Evolutionary conservation across 371 early-diverging fungal species (phyloP), one percentile per base, ranked within the genome.

Genomic region (Mucor velutinosus): DNA sequence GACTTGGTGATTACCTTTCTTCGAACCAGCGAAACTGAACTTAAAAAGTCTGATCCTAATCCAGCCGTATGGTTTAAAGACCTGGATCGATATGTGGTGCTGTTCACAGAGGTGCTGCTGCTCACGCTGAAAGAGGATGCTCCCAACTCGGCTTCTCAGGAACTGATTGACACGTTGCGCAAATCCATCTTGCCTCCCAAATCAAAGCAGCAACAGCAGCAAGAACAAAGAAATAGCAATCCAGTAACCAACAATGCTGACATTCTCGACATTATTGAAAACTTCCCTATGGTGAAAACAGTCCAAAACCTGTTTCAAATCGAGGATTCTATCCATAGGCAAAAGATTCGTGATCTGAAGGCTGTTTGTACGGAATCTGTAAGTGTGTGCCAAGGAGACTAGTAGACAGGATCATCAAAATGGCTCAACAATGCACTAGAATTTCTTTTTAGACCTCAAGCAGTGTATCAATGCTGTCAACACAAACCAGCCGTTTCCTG

Each of bases 381-480:
- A 78, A 73, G 76, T 45, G 21, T 53, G 33, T 32, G 17, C 3
- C 0, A 0, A 4, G 53, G 3, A 17, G 15, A 57, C 11, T 30
- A 33, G 21, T n/a, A 57, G 6, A n/a, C 47, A 53, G 6, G 53
- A 53, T 27, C 53, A 23, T n/a, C n/a, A 53, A 57, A 7, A 19
- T 12, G 27, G 8, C 25, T n/a, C 29, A 47, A 58, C 27, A 59
- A 15, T 32, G 2, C 29, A 41, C 30, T 71, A 84, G 81, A 77
- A 78, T 19, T 72, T 77, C 47, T 65, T 84, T 47, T 25, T 77
- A 60, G 84, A 84, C 71, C 56, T 84, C 2, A 84, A 81, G 60
- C 80, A 81, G 61, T 77, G 76, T 41, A 80, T 80, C 35, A 84
- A 80, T 55, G 78, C 82, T 58, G 74, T 84, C 10, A 79, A 80